phyloP scores from a whole-genome alignment of 257 asterid species.

The Solanum ossicruentum region DNA sequence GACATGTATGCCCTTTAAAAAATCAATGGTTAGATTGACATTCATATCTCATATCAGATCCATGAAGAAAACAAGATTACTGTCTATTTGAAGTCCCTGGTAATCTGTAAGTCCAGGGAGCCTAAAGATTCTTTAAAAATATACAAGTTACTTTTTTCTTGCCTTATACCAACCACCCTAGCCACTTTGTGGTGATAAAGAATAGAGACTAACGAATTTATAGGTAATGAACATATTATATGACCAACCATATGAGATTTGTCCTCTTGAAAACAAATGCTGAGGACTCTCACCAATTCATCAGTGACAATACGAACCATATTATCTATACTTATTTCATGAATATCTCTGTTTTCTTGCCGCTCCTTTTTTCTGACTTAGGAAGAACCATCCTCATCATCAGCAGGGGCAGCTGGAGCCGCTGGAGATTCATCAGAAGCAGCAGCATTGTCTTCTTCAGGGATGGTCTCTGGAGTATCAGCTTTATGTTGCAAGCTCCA shows the following conservation, averaged over 20 bases:
- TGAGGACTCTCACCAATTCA: neutral
- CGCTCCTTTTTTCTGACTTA: neutral
- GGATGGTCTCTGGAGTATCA: neutral
- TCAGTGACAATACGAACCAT: neutral
- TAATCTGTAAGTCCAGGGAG: neutral
- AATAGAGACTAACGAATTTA: neutral
- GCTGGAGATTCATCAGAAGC: too few relatives aligned
- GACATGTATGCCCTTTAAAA: too few relatives aligned
- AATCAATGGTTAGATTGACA: neutral
- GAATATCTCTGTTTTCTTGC: neutral
- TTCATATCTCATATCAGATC: neutral
- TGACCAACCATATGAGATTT: neutral
- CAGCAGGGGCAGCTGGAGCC: neutral
- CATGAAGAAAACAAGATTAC: neutral
- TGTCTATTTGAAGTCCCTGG: neutral
- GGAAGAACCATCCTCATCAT: neutral
- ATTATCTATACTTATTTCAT: neutral
- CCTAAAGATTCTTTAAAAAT: neutral
- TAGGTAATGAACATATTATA: neutral
- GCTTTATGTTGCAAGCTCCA: slow-evolving; percentile 1
- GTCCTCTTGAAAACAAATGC: neutral
- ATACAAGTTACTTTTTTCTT: neutral
- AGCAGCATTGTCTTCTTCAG: neutral
- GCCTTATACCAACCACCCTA: neutral
- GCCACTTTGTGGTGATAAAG: neutral